Conservation (phyloP, 2,329 filamentous ascomycete genomes). For the Fonsecaea erecta region DNA sequence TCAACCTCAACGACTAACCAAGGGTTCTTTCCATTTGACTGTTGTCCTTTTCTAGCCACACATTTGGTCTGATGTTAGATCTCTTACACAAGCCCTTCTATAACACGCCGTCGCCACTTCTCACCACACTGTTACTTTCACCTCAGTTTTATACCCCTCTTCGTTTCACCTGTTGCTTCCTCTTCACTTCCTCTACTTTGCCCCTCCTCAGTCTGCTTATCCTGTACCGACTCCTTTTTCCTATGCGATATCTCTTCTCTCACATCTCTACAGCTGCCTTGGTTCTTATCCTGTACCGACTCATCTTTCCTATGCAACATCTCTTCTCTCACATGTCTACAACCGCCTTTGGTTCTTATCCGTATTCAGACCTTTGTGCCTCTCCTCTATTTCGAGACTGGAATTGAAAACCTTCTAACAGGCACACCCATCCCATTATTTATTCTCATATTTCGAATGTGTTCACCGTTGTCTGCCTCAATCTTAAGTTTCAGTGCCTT, state of each 20-base stretch:
- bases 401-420: not conserved
- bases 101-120: not conserved
- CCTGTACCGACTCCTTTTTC: too few species aligned
- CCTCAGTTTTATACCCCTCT: not conserved
- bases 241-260: too few species aligned
- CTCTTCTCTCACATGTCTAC: not conserved
- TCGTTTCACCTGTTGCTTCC: not conserved
- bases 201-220: not conserved
- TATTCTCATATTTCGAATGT: not conserved
- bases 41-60: not conserved
- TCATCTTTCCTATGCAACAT: not conserved
- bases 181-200: too few species aligned
- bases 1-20: not conserved
- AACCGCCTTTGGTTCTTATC: not conserved
- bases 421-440: not conserved
- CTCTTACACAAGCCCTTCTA: not conserved
- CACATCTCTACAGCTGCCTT: not conserved
- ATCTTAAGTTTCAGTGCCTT: not conserved
- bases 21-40: not conserved
- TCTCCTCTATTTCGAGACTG: not conserved
- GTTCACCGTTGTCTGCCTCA: not conserved
- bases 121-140: not conserved
- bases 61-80: too few species aligned
- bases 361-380: not conserved
- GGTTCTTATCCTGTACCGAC: too few species aligned